Evolutionary conservation across 768 basidiomycete species (phyloP).

Genomic region (Boletus rufocinnamomeus): DNA sequence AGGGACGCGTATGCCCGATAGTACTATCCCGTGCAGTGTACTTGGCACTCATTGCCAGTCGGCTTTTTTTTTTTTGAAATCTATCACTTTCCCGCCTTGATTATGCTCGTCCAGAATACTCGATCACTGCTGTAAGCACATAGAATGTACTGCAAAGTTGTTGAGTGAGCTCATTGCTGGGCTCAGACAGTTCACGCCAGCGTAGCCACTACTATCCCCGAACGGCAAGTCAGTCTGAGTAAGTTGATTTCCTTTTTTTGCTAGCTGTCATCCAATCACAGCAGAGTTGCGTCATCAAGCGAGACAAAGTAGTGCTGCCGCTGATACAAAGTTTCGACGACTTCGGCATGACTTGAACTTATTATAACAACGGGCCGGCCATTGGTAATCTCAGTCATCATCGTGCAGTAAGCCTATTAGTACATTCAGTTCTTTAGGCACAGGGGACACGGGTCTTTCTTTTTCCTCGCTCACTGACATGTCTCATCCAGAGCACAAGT

Average conservation of each 20-base stretch:
- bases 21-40: background rate
- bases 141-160: background rate
- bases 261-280: background rate
- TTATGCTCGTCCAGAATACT: background rate
- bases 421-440: background rate
- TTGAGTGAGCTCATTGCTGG: background rate
- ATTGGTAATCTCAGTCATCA: background rate
- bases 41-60: background rate
- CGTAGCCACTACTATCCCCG: no score
- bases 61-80: background rate
- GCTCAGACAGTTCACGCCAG: no score
- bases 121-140: background rate
- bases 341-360: no score
- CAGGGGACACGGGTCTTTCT: background rate
- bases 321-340: no score
- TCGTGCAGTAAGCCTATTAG: background rate
- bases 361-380: no score
- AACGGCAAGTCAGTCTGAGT: no score
- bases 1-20: slow-evolving; percentile 30
- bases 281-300: background rate
- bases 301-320: background rate
- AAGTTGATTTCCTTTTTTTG: background rate
- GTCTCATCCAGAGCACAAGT: slow-evolving; percentile 3
- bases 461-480: background rate
- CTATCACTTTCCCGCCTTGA: background rate